Conservation (phyloP, 2,329 filamentous ascomycete genomes). For the Metarhizium guizhouense region DNA sequence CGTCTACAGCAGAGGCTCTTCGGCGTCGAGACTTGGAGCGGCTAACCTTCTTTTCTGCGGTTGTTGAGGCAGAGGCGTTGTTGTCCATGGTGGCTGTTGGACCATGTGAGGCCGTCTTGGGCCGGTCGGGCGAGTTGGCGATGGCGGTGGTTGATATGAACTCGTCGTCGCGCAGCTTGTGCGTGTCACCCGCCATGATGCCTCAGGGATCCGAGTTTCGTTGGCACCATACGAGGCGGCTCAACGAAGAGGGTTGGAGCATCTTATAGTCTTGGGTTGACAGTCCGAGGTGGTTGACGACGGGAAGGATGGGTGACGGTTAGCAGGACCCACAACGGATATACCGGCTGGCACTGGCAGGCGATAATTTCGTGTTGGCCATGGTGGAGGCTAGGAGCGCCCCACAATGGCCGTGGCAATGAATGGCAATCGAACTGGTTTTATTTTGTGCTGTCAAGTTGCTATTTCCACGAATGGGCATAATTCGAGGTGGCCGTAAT, state of each 20-base stretch:
- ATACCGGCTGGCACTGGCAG: too few species aligned
- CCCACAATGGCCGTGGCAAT: too few species aligned
- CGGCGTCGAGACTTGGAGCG: neutral
- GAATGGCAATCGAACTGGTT: too few species aligned
- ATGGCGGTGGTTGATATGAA: neutral
- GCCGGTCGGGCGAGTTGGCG: neutral
- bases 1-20: slow-evolving; percentile 6
- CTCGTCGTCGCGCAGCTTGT: neutral
- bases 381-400: too few species aligned
- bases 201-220: neutral
- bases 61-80: neutral
- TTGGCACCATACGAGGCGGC: neutral
- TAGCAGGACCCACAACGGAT: too few species aligned
- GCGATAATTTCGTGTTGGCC: too few species aligned
- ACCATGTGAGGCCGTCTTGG: neutral
- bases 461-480: too few species aligned
- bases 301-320: too few species aligned
- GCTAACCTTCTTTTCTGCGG: neutral
- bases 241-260: neutral
- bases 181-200: neutral
- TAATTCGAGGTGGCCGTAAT: too few species aligned
- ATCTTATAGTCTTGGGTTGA: neutral
- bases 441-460: too few species aligned
- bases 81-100: neutral
- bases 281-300: too few species aligned